Evolutionary conservation across 208 protist genomes (phyloP), one percentile per base, ranked within the genome.

Genomic region (Zelonia costaricensis): DNA sequence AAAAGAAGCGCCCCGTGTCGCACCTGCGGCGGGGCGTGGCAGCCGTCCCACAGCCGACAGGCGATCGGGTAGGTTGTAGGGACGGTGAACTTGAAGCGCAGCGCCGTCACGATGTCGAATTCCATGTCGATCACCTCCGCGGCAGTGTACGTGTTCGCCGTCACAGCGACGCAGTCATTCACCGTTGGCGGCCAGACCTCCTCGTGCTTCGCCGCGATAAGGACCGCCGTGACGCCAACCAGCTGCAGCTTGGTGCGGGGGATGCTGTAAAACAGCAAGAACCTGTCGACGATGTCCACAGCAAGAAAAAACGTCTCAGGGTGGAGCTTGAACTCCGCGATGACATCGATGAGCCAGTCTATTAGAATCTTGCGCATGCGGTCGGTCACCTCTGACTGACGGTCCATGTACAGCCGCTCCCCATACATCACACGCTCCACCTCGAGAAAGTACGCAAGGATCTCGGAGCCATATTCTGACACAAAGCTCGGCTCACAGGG

Each of bases 341-440:
- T 71, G 12, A 99, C 98, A 56, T 98, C 97, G 13, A 98, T 79
- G 38, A 99, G 86, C 98, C 98, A 99, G 68, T 99, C 98, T 38
- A 99, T 80, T 28, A 99, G 79, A 43, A 99, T 98, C 45, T 88
- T 82, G 23, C 98, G 77, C 97, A 99, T 99, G 45, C 84, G 82
- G 38, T 92, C 82, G 30, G 82, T 99, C 28, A 99, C 84, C 44
- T 99, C 93, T 0, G 75, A 70, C 67, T 97, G 94, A 33, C 84
- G 78, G 15, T 72, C 45, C 67, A 90, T 84, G 58, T 91, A 88
- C 33, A 48, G 33, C 3, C 76, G 57, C 40, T 84, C 70, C 9
- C 51, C 36, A 49, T 84, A 86, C 43, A 84, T 57, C 22, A 55
- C 65, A 12, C 62, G 62, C 53, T 93, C 83, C 0, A 74, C 65